Evolutionary conservation across 2,329 filamentous ascomycete species (phyloP).

Genomic region (Raffaelea ambrosiae): DNA sequence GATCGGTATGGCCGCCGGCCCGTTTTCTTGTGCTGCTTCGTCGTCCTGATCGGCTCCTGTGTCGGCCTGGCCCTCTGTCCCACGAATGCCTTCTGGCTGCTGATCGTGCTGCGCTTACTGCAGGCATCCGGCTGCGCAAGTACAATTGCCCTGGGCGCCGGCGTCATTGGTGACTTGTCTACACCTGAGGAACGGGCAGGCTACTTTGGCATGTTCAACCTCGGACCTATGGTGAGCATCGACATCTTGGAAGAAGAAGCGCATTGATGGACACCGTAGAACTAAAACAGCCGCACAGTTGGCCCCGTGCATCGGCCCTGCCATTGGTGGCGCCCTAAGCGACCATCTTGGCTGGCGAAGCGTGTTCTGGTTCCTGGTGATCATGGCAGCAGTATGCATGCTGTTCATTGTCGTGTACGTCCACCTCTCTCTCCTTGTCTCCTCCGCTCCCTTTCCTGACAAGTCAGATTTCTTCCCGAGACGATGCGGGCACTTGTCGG

Average conservation of each 20-base stretch:
- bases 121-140: constrained; percentile 25
- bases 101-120: constrained; percentile 21
- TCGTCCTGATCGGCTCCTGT: constrained; percentile 22
- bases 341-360: constrained; percentile 10
- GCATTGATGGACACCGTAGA: background rate
- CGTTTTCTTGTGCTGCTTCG: constrained; percentile 20
- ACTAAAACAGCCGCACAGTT: no score
- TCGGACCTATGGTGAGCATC: constrained; percentile 20
- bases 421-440: no score
- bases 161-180: constrained; percentile 24
- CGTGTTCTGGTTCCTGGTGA: constrained; percentile 11
- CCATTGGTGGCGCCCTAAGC: constrained; percentile 16
- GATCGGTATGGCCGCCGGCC: constrained; percentile 23
- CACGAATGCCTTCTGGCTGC: constrained; percentile 21
- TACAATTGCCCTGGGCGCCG: constrained; percentile 23
- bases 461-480: constrained; percentile 22
- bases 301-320: constrained; percentile 13
- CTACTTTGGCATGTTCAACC: constrained; percentile 24
- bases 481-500: constrained; percentile 20
- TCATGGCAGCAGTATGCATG: constrained; percentile 8
- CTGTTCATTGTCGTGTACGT: constrained; percentile 32
- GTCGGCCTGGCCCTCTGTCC: constrained; percentile 24
- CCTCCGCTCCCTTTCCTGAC: background rate
- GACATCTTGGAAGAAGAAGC: no score
- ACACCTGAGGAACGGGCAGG: constrained; percentile 22